A percentile compares a stretch with the other conserved stretches of the same genome.
Conservation (phyloP, 2,329 filamentous ascomycete species). For the Cladosporium sp. region DNA sequence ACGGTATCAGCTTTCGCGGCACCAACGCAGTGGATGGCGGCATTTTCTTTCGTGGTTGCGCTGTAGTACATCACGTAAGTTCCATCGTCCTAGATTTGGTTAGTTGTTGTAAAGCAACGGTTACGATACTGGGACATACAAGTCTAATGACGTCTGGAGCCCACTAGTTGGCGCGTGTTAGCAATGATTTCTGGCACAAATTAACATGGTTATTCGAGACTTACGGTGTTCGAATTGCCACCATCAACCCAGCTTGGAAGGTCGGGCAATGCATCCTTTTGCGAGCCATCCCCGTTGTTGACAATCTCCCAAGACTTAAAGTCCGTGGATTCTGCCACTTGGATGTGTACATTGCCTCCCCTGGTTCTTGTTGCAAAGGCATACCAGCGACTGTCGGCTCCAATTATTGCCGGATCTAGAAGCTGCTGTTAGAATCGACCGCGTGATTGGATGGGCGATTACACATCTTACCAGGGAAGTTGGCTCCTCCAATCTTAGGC, state of each 20-base stretch:
- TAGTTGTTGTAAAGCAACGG: background rate
- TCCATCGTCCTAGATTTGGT: conserved; percentile 18
- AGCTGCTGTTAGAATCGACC: background rate
- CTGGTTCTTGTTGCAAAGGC: conserved; percentile 47
- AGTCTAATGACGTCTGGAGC: conserved; percentile 56
- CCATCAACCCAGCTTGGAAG: conserved; percentile 49
- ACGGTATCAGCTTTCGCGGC: conserved; percentile 23
- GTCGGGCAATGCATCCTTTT: conserved; percentile 51
- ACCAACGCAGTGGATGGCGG: conserved; percentile 28
- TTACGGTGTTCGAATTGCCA: conserved; percentile 53
- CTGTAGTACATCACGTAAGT: conserved; percentile 29
- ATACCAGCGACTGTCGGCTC: conserved; percentile 50
- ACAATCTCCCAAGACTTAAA: conserved; percentile 47
- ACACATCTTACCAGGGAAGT: conserved; percentile 42
- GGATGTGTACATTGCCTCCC: conserved; percentile 46
- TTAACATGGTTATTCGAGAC: conserved; percentile 55
- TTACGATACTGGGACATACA: conserved; percentile 13
- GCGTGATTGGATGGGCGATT: background rate
- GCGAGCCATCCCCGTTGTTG: conserved; percentile 34
- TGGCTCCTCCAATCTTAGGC: conserved; percentile 27
- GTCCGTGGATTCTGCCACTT: conserved; percentile 48
- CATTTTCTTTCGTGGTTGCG: conserved; percentile 22
- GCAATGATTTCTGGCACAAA: background rate
- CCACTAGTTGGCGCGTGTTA: conserved; percentile 37
- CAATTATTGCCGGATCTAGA: conserved; percentile 49